Evolutionary conservation across 306 rosid species (phyloP).

Genomic region (Dryas octopetala): DNA sequence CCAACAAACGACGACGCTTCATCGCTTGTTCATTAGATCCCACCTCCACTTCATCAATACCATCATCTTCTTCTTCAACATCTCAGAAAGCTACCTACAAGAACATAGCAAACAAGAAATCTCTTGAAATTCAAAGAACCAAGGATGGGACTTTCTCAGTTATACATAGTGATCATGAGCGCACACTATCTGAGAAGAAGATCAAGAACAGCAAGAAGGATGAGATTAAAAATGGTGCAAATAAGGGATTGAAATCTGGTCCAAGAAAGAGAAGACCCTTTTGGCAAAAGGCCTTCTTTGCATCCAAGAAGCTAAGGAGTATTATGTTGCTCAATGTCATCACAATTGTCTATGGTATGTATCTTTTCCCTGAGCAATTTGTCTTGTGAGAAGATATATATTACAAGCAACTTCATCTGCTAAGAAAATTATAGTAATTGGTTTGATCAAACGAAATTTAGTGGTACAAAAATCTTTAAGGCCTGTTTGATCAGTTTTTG

Average conservation of each 20-base stretch:
- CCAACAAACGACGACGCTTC: conserved; percentile 7
- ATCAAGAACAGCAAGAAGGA: conserved; percentile 14
- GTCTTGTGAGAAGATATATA: not conserved
- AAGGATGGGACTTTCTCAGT: not conserved
- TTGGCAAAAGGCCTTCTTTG: conserved; percentile 43
- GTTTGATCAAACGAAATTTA: not conserved
- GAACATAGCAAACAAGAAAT: conserved; percentile 6
- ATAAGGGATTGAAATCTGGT: not conserved
- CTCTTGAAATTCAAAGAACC: conserved; percentile 15
- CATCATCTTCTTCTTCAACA: not conserved
- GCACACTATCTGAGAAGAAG: not conserved
- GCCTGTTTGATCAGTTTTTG: no score
- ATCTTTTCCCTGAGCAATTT: not conserved
- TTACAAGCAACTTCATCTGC: not conserved
- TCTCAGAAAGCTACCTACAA: conserved; percentile 13
- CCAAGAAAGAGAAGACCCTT: conserved; percentile 22
- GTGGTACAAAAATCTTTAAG: not conserved
- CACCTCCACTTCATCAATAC: conserved; percentile 10
- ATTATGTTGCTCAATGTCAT: conserved; percentile 57
- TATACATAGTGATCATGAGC: conserved; percentile 5
- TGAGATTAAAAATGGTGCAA: not conserved
- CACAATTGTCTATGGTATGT: conserved; percentile 59
- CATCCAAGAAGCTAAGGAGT: conserved; percentile 58
- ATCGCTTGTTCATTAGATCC: conserved; percentile 20
- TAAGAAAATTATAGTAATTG: not conserved